Conservation (phyloP, 805 yeast species). For the Ogataea naganishii region DNA sequence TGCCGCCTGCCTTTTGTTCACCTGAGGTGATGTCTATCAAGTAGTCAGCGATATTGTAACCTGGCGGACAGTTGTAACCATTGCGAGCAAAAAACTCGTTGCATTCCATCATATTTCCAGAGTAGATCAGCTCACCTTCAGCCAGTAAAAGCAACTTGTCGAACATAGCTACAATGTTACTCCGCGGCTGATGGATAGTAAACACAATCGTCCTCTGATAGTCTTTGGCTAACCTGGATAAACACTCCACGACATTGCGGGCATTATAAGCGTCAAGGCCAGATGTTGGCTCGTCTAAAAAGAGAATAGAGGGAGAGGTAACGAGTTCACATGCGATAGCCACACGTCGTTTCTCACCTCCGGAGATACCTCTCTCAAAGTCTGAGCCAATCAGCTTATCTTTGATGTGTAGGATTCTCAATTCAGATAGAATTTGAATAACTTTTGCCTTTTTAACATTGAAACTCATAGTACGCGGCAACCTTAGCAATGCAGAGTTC, state of each 20-base stretch:
- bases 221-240: constrained; percentile 70
- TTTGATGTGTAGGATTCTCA: constrained; percentile 73
- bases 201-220: constrained; percentile 83
- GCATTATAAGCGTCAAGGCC: constrained; percentile 95
- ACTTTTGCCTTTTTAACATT: constrained; percentile 72
- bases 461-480: constrained; percentile 74
- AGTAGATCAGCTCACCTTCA: constrained; percentile 77
- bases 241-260: constrained; percentile 76
- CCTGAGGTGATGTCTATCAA: constrained; percentile 85
- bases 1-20: constrained; percentile 17
- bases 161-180: constrained; percentile 87
- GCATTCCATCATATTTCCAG: constrained; percentile 75
- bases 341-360: constrained; percentile 88
- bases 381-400: constrained; percentile 86
- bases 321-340: constrained; percentile 92
- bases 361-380: constrained; percentile 84
- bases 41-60: constrained; percentile 91
- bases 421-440: constrained; percentile 73
- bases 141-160: constrained; percentile 76
- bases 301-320: constrained; percentile 75
- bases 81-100: constrained; percentile 64
- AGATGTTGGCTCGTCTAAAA: constrained; percentile 90
- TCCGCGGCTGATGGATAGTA: constrained; percentile 95
- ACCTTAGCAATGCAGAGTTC: constrained; percentile 80
- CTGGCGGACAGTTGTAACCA: constrained; percentile 80